Evolutionary conservation across 306 rosid species (phyloP), one percentile per base, ranked within the genome.

Genomic region (Biancaea sappan): DNA sequence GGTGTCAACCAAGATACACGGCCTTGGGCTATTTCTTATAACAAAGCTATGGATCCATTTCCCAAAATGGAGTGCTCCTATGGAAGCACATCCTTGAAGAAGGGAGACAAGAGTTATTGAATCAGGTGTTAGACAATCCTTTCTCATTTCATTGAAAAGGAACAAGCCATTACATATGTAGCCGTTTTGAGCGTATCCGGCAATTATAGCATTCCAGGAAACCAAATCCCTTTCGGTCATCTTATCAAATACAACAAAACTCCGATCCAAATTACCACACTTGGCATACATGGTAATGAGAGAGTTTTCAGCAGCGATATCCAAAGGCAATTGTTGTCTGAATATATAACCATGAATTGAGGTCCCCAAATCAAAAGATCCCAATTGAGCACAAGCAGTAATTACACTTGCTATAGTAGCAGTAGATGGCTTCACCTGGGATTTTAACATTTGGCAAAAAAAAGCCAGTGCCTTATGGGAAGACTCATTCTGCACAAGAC

Each of bases 201-300:
- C 75, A 50, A 91, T 76, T 40, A 89, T 84, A 0, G 92, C 94
- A 64, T 91, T 91, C 94, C 97, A 91, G 48, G 94, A 85, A 77
- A 91, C 92, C 79, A 89, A 84, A 76, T 91, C 97, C 73, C 84
- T 85, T 63, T 69, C 57, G 50, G 43, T 54, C 86, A 89, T 87
- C 68, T 54, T 82, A 67, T 86, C 77, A 43, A 91, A 91, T 26
- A 85, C 50, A 43, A 76, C 73, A 41, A 62, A 80, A 77, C 95
- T 79, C 43, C 72, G 94, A 76, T 66, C 75, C 86, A 89, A 56
- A 61, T 38, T 88, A 44, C 86, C 84, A 64, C 92, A 91, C 71
- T 89, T 89, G 38, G 91, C 88, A 75, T 91, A 91, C 95, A 91
- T 87, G 51, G 92, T 82, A 31, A 91, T 73, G 58, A 91, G 94